A percentile compares a stretch with the other conserved stretches of the same genome.
phyloP scores from a whole-genome alignment of 192 early-diverging fungal species.

The Neocallimastix lanati region DNA sequence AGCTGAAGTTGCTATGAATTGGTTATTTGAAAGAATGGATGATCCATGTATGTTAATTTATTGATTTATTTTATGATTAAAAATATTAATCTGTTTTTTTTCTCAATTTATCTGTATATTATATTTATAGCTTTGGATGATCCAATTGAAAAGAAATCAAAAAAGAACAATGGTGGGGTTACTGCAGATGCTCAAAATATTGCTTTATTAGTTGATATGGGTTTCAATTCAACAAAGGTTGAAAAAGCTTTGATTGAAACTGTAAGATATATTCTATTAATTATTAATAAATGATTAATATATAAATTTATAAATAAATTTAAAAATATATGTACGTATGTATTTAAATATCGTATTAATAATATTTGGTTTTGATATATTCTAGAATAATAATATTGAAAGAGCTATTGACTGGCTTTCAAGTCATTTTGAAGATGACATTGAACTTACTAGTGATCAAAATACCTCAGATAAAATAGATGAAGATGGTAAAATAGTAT shows the following conservation, averaged over 20 bases:
- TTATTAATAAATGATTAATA: neutral
- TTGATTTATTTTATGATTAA: neutral
- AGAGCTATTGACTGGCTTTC: conserved; percentile 93
- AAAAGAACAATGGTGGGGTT: conserved; percentile 6
- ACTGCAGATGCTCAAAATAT: conserved; percentile 36
- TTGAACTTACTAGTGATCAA: neutral
- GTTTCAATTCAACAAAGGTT: conserved; percentile 61
- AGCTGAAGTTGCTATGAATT: conserved; percentile 73
- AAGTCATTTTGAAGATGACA: conserved; percentile 28
- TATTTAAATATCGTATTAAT: too few relatives aligned
- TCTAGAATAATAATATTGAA: conserved; percentile 55
- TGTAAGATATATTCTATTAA: conserved; percentile 17
- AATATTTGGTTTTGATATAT: too few relatives aligned
- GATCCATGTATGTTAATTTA: conserved; percentile 44
- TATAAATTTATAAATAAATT: neutral
- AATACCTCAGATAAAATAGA: conserved; percentile 37
- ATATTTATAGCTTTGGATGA: conserved; percentile 26
- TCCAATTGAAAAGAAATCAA: conserved; percentile 21
- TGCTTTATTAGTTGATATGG: conserved; percentile 70
- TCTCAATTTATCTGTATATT: too few relatives aligned
- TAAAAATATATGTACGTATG: too few relatives aligned
- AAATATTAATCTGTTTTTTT: too few relatives aligned
- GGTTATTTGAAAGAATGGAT: conserved; percentile 95
- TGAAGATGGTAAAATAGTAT: conserved; percentile 6
- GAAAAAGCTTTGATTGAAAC: conserved; percentile 66